Base-by-base conservation (phyloP, 306 rosid genomes). In the Oemleria cerasiformis region DNA sequence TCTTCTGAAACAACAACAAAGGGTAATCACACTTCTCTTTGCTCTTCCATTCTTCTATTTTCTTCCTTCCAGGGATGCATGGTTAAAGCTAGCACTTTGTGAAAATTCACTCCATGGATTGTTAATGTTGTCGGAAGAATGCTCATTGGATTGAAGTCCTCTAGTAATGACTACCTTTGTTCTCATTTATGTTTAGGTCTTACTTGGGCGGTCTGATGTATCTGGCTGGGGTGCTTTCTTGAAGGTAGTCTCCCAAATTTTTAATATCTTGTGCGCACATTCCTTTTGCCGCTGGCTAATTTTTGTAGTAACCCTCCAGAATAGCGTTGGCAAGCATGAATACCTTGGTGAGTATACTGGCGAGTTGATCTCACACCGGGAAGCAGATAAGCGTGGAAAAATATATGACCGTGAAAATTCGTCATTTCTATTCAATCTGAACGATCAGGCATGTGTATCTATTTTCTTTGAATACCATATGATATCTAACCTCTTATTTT, bases 211-310 rank as follows among this genome's bases (percentile, higher is more conserved):
- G 83, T 95, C 99, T 78, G 96, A 95, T 77, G 81, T 95, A 70
- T 95, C 99, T 60, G 99, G 99, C 16, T 95, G 99, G 99, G 99
- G 99, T 80, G 99, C 99, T 65, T 94, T 94, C 84, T 79, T 94
- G 54, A 91, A 91, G 97, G 99, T 91, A 80, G 65, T 60, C 38
- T 40, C 36, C 61, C 21, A n/a, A 58, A 57, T 69, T 70, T 61
- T 73, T 71, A 57, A 39, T 68, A 67, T 39, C 68, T 16, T 42
- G 50, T 39, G 49, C 49, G 53, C 40, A 16, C 16, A 74, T 72
- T 61, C 20, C 47, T 54, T 50, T 55, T 66, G 64, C 61, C 59
- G 70, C 72, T 73, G 50, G 83, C 82, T 84, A 75, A 86, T 20
- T 78, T 63, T 50, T 76, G 63, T 72, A 55, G 73, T 67, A 47